phyloP scores from a whole-genome alignment of 345 rosid species.

The Eucalyptus lansdowneana region DNA sequence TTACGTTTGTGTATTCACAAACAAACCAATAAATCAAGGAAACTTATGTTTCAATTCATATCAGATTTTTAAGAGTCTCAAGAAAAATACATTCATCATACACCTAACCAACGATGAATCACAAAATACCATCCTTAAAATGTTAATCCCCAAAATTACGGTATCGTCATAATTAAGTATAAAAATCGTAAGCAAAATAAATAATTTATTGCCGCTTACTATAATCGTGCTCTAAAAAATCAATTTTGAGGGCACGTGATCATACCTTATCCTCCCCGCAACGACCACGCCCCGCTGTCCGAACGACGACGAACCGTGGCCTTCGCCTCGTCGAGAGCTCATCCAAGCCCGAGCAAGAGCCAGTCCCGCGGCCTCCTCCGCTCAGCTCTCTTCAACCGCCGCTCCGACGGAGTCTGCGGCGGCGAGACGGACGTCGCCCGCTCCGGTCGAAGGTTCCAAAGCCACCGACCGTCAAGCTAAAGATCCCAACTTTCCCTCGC shows the following conservation, averaged over 20 bases:
- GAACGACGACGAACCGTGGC: fast-evolving
- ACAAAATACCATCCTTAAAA: not conserved
- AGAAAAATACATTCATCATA: fast-evolving
- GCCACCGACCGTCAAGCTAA: not conserved
- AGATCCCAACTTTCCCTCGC: not conserved
- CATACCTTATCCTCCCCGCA: not conserved
- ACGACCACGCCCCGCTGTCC: not conserved
- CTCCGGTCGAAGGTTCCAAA: no score
- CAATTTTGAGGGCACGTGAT: not conserved
- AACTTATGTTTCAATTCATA: not conserved
- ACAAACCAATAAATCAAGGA: fast-evolving
- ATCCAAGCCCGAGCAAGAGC: not conserved
- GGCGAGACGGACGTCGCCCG: not conserved
- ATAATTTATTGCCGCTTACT: not conserved
- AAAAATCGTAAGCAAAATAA: not conserved
- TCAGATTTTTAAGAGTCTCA: fast-evolving
- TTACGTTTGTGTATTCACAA: no score
- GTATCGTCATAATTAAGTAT: fast-evolving
- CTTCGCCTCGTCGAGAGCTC: not conserved
- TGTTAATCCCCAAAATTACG: not conserved
- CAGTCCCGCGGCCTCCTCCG: not conserved
- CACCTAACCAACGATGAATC: not conserved
- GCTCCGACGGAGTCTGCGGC: not conserved
- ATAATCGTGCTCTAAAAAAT: not conserved
- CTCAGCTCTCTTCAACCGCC: not conserved